These are phyloP conservation scores for Fusarium keratoplasticum DNA, from an alignment of 2,329 filamentous ascomycete genomes.

Conservation along the genomic window DNA sequence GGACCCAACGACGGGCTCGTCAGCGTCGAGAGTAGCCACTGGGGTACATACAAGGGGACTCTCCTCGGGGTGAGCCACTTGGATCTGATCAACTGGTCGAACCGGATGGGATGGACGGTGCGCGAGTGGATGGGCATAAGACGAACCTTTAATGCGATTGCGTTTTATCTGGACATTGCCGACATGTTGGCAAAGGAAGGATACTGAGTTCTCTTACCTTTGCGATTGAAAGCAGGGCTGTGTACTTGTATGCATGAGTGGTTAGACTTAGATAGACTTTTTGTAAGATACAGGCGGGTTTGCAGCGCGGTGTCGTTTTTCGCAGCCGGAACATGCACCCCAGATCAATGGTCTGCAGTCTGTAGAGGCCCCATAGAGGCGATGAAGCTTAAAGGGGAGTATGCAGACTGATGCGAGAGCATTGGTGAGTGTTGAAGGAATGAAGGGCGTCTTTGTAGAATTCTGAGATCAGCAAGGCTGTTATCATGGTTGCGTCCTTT, in stretches of 20 bases:
- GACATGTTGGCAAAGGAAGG: conserved; percentile 80
- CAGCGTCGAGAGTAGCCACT: conserved; percentile 71
- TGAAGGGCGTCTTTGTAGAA: background rate
- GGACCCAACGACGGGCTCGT: conserved; percentile 76
- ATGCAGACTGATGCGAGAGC: background rate
- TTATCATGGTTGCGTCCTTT: background rate
- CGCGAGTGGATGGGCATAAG: conserved; percentile 64
- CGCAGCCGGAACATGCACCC: conserved; percentile 1
- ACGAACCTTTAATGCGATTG: conserved; percentile 73
- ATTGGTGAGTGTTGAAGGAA: background rate
- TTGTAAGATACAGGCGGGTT: background rate
- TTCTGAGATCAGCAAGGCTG: background rate
- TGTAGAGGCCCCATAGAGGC: background rate
- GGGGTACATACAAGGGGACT: conserved; percentile 74
- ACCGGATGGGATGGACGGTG: conserved; percentile 66
- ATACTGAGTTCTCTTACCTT: conserved; percentile 42
- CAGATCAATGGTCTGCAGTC: background rate
- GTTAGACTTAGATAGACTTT: conserved; percentile 4
- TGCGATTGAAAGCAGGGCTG: background rate
- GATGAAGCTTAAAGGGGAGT: background rate
- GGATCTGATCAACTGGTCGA: conserved; percentile 77
- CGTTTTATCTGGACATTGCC: conserved; percentile 74
- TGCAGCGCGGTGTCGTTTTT: background rate
- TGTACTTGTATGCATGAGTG: background rate
- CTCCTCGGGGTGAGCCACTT: conserved; percentile 71